Evolutionary conservation across 2,329 filamentous ascomycete genomes (phyloP).

Genomic region (Diaporthe vaccinii): DNA sequence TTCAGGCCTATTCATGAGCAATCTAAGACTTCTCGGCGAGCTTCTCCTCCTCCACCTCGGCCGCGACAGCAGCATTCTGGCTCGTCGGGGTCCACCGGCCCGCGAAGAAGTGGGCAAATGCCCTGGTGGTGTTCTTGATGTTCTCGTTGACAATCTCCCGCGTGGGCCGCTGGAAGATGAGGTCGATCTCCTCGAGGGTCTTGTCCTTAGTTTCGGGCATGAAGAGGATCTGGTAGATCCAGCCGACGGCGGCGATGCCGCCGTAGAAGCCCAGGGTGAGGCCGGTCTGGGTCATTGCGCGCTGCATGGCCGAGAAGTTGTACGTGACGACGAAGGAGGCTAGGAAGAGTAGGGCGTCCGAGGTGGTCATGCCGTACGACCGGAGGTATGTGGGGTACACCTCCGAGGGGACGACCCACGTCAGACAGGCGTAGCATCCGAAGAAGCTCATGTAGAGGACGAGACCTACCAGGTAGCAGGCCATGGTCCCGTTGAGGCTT

Average conservation of each 20-base stretch:
- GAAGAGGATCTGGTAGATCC: constrained; percentile 80
- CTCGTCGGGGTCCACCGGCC: constrained; percentile 36
- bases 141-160: constrained; percentile 73
- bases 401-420: constrained; percentile 77
- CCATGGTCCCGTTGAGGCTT: constrained; percentile 64
- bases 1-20: not conserved
- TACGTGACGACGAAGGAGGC: constrained; percentile 81
- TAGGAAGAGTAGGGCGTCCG: constrained; percentile 77
- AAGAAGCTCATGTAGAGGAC: constrained; percentile 79
- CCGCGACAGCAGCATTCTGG: constrained; percentile 21
- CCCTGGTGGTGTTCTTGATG: constrained; percentile 49
- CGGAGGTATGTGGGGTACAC: constrained; percentile 81
- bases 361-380: constrained; percentile 80
- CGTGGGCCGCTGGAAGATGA: constrained; percentile 75
- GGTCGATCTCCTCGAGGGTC: constrained; percentile 78
- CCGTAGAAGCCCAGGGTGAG: constrained; percentile 80
- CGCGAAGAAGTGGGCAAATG: constrained; percentile 38
- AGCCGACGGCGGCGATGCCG: constrained; percentile 78
- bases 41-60: constrained; percentile 37
- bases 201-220: constrained; percentile 83
- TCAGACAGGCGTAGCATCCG: constrained; percentile 73
- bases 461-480: constrained; percentile 76
- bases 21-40: constrained; percentile 37
- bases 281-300: constrained; percentile 75
- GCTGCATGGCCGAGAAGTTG: constrained; percentile 80